Base-by-base conservation (phyloP, 345 rosid species). In the Iberis pinnata region DNA sequence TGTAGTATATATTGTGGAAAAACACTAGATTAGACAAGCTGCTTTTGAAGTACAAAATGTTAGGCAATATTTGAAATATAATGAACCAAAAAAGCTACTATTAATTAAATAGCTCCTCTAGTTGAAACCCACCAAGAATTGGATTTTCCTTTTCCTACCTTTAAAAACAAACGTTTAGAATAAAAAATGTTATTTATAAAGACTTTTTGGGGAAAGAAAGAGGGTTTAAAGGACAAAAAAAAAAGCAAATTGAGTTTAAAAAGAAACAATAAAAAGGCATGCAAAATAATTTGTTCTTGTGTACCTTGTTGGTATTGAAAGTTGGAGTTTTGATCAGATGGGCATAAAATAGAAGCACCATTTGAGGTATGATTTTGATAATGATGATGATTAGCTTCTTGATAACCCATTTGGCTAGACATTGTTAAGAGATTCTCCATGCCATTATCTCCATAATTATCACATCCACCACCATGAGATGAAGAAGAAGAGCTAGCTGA, bases 301-400 rank as follows among this genome's bases (percentile, higher is more conserved):
- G 69, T 78, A 86, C 96, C 90, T 40, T 83, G 67, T 72, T 84
- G 95, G 67, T 69, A 78, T 43, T 76, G 88, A 75, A 80, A 61
- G 79, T 71, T 79, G n/a, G 94, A 75, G 52, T 75, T 43, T 33
- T 68, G 72, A 61, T 75, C 82, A 27, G 90, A 56, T 27, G 87
- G 77, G 73, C 83, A 67, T 25, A 76, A 65, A 40, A 77, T 65
- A 18, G 95, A 76, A 13, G 77, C 43, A 18, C 58, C 70, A 65
- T 67, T 61, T 12, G 88, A 66, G 67, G 63, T 63, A 35, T 25
- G 63, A 24, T 54, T 12, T 17, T 53, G 61, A 51, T 76, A 82
- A 18, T 72, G 49, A 38, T 53, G 39, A 38, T 76, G 86, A 38
- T 69, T 77, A 47, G 69, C 46, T 70, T 78, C 88, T 53, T 75